Evolutionary conservation across 1,284 basidiomycete species (phyloP), one percentile per base, ranked within the genome.

Genomic region (Porodaedalea pini): DNA sequence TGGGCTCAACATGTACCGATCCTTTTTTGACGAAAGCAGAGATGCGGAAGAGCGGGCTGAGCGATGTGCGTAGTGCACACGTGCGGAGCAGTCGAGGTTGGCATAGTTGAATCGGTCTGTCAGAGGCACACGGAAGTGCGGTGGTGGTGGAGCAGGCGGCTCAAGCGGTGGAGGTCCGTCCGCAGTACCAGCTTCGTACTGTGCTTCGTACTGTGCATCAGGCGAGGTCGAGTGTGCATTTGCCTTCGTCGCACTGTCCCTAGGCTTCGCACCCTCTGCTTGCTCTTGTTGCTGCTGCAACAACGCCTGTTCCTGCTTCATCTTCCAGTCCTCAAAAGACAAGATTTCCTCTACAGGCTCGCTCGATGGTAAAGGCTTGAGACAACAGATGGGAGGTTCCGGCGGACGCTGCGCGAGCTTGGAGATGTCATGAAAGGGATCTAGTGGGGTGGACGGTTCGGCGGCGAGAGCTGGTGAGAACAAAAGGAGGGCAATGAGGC

Each of bases 1-100:
- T 0, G 96, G 96, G 54, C 90, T 94, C 62, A 98, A 87, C 96
- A 99, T 97, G 77, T 99, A 99, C 62, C 87, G 78, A 72, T 99
- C 96, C 69, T 89, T 90, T 73, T 94, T 95, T 52, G 88, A 89
- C 51, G 90, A 90, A 2, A 99, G 79, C 57, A 99, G 90, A 0
- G 90, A 82, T 0, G 86, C 83, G 0, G 93, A 77, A 1, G 92
- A 94, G 66, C 94, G 94, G 44, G 94, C 90, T 0, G 81, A 81
- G 13, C 50, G 74, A 37, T 80, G 81, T 0, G 81, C 73, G 2
- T 77, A 71, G 63, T 82, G 80, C 5, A 86, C 74, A 1, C 81
- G 77, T 1, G 82, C 82, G 0, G 79, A 79, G 64, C 83, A 86
- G 62, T 85, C 82, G 47, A 80, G 71, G 0, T 79, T 81, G 25